Conservation (phyloP, 2,329 filamentous ascomycete genomes). For the Cadophora malorum region DNA sequence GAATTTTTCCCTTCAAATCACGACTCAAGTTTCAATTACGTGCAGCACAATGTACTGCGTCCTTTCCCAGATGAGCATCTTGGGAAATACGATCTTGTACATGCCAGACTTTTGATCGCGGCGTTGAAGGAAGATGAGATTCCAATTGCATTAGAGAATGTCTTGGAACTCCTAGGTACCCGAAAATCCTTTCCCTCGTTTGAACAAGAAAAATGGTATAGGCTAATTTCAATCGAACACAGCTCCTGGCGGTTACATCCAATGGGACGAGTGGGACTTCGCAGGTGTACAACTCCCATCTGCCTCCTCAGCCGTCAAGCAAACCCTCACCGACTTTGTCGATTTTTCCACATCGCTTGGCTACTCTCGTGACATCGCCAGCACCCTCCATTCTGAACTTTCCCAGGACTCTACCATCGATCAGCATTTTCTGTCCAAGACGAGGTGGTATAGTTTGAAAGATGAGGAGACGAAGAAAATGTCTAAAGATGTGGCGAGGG, state of each 20-base stretch:
- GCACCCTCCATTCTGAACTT: neutral
- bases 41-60: slow-evolving; percentile 13
- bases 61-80: slow-evolving; percentile 14
- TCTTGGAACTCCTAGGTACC: slow-evolving; percentile 12
- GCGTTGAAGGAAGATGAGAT: slow-evolving; percentile 15
- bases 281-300: neutral
- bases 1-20: slow-evolving; percentile 1
- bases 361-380: neutral
- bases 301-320: neutral
- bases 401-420: neutral
- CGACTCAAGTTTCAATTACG: neutral
- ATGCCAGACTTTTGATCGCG: neutral
- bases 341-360: slow-evolving; percentile 1
- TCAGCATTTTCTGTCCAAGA: slow-evolving; percentile 3
- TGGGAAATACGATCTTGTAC: slow-evolving; percentile 11
- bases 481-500: slow-evolving; percentile 2
- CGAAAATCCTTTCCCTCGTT: no score
- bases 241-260: slow-evolving; percentile 16
- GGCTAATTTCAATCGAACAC: neutral
- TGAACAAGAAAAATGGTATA: neutral
- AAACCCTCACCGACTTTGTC: neutral
- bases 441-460: neutral
- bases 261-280: slow-evolving; percentile 21
- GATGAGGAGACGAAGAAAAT: slow-evolving; percentile 6
- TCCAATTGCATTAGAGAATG: slow-evolving; percentile 16